Percentiles rank a stretch among this genome's conserved stretches.
phyloP scores from a whole-genome alignment of 768 basidiomycete genomes.

The Lentinula aciculospora region DNA sequence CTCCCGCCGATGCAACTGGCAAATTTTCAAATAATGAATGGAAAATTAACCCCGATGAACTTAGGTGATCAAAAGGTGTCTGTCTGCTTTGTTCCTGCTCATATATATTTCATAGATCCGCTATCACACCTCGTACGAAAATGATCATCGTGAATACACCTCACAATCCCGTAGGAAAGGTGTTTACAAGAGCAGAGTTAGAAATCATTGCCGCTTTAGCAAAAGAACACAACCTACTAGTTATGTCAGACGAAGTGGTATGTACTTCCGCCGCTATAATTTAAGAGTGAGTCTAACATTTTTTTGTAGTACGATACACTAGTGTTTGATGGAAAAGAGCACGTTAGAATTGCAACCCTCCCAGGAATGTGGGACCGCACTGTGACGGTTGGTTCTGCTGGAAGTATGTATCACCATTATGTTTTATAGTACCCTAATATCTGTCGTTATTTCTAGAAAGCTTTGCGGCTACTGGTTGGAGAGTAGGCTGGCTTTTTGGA shows the following conservation, averaged over 20 bases:
- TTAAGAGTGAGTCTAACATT: too few species aligned
- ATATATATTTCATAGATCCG: slow-evolving; percentile 33
- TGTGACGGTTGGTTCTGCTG: slow-evolving; percentile 92
- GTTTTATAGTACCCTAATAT: not conserved
- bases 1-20: slow-evolving; percentile 46
- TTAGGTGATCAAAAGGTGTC: slow-evolving; percentile 43
- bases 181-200: slow-evolving; percentile 81
- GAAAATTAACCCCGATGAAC: slow-evolving; percentile 86
- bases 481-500: slow-evolving; percentile 94
- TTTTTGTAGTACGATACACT: slow-evolving; percentile 81
- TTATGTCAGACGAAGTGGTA: slow-evolving; percentile 97
- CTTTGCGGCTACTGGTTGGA: slow-evolving; percentile 97
- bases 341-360: slow-evolving; percentile 88
- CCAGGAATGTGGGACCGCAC: slow-evolving; percentile 99
- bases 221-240: slow-evolving; percentile 86
- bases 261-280: slow-evolving; percentile 21
- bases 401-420: slow-evolving; percentile 51
- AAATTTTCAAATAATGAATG: slow-evolving; percentile 70
- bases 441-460: slow-evolving; percentile 53
- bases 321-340: slow-evolving; percentile 82
- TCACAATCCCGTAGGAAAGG: slow-evolving; percentile 98
- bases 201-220: slow-evolving; percentile 82
- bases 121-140: slow-evolving; percentile 87
- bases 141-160: slow-evolving; percentile 96
- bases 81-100: slow-evolving; percentile 19